A percentile compares a stretch with the other conserved stretches of the same genome.
Evolutionary conservation across 345 rosid genomes (phyloP).

Genomic region (Citrus reticulata): DNA sequence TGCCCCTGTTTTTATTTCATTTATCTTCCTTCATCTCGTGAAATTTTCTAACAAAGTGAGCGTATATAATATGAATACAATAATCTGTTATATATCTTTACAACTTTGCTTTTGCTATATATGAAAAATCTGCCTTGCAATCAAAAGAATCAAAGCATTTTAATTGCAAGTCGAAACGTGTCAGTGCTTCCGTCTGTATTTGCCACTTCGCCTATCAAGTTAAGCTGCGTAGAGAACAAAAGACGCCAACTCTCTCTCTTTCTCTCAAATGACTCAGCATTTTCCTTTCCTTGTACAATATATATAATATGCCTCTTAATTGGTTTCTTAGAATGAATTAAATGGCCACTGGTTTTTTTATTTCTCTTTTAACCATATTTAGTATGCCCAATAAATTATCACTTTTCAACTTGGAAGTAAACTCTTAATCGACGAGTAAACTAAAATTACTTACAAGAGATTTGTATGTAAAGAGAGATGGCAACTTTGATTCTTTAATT

Average conservation of each 20-base stretch:
- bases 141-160: constrained; percentile 1
- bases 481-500: background rate
- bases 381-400: constrained; percentile 13
- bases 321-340: constrained; percentile 23
- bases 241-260: constrained; percentile 40
- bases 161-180: constrained; percentile 31
- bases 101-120: constrained; percentile 10
- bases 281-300: constrained; percentile 13
- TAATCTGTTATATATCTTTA: background rate
- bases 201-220: constrained; percentile 52
- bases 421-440: background rate
- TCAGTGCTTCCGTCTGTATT: constrained; percentile 28
- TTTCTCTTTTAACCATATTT: constrained; percentile 7
- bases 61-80: background rate
- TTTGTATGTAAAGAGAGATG: background rate
- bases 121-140: constrained; percentile 17
- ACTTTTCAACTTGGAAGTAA: background rate
- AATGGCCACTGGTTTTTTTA: constrained; percentile 21
- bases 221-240: constrained; percentile 59
- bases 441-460: background rate
- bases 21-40: constrained; percentile 37
- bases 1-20: background rate
- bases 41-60: constrained; percentile 8
- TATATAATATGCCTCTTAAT: constrained; percentile 16
- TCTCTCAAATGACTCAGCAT: constrained; percentile 37